phyloP scores from a whole-genome alignment of 2,329 filamentous ascomycete species.

The Aspergillus fischeri region DNA sequence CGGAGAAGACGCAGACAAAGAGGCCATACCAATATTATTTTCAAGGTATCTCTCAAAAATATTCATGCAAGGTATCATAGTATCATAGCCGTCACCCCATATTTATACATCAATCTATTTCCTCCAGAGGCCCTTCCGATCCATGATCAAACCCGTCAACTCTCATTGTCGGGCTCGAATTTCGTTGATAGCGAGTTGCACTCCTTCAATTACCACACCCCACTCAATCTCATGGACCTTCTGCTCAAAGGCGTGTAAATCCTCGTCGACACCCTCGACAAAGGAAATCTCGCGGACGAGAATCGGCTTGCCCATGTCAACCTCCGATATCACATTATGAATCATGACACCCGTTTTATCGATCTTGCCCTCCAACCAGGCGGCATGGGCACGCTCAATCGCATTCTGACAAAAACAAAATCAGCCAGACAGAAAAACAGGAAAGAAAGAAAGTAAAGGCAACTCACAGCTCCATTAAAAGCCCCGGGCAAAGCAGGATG shows the following conservation, averaged over 20 bases:
- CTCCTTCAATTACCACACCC: slow-evolving; percentile 72
- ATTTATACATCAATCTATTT: neutral
- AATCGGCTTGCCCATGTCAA: slow-evolving; percentile 75
- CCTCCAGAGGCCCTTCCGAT: neutral
- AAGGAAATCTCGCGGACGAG: slow-evolving; percentile 64
- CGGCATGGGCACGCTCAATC: slow-evolving; percentile 72
- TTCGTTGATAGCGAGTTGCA: slow-evolving; percentile 32
- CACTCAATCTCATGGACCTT: slow-evolving; percentile 76
- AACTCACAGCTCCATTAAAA: slow-evolving; percentile 64
- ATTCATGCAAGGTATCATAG: neutral
- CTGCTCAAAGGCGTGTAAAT: slow-evolving; percentile 61
- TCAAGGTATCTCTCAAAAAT: neutral
- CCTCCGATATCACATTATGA: slow-evolving; percentile 75
- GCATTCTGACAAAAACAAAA: slow-evolving; percentile 45
- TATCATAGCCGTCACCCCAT: neutral
- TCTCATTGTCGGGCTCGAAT: slow-evolving; percentile 20
- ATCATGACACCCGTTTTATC: slow-evolving; percentile 78
- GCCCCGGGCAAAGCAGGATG: slow-evolving; percentile 71
- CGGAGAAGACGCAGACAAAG: neutral
- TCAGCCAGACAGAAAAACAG: neutral
- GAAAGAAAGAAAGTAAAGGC: neutral
- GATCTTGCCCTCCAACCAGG: slow-evolving; percentile 65
- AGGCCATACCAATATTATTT: neutral
- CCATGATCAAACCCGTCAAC: neutral
- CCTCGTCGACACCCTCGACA: slow-evolving; percentile 58